These are phyloP conservation scores for Leptosphaerulina australis DNA, from an alignment of 2,329 filamentous ascomycete species.

Conservation along the genomic window DNA sequence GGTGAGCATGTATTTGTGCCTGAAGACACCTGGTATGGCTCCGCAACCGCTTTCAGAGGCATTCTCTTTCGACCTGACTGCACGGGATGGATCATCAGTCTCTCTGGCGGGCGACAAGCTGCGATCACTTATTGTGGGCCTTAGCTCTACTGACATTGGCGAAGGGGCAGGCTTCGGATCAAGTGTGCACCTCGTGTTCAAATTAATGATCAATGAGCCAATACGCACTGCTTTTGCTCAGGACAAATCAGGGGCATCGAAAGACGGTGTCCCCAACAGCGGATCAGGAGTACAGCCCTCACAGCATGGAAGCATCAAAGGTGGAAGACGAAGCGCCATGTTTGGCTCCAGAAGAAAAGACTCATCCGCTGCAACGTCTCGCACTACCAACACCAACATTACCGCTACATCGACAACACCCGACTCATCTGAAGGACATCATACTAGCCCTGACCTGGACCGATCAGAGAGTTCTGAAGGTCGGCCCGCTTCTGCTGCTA, in stretches of 20 bases:
- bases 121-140: conserved; percentile 85
- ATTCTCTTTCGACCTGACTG: conserved; percentile 77
- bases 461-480: conserved; percentile 32
- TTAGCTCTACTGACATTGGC: conserved; percentile 77
- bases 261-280: conserved; percentile 36
- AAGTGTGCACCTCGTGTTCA: conserved; percentile 83
- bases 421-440: conserved; percentile 27
- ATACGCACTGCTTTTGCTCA: conserved; percentile 35
- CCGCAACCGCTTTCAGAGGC: conserved; percentile 78
- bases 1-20: conserved; percentile 77
- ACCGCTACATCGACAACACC: conserved; percentile 10
- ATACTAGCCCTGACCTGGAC: conserved; percentile 34
- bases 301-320: conserved; percentile 47
- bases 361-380: conserved; percentile 28
- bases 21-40: conserved; percentile 68
- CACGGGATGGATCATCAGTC: conserved; percentile 72
- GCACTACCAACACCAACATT: neutral
- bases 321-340: conserved; percentile 63
- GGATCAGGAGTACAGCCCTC: conserved; percentile 36
- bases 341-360: conserved; percentile 67
- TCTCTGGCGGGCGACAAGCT: conserved; percentile 70
- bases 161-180: conserved; percentile 68
- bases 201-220: conserved; percentile 69
- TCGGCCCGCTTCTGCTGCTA: conserved; percentile 38
- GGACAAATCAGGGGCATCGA: conserved; percentile 36